Evolutionary conservation across 2,329 filamentous ascomycete species (phyloP).

Genomic region (Herpotrichia juniperi): DNA sequence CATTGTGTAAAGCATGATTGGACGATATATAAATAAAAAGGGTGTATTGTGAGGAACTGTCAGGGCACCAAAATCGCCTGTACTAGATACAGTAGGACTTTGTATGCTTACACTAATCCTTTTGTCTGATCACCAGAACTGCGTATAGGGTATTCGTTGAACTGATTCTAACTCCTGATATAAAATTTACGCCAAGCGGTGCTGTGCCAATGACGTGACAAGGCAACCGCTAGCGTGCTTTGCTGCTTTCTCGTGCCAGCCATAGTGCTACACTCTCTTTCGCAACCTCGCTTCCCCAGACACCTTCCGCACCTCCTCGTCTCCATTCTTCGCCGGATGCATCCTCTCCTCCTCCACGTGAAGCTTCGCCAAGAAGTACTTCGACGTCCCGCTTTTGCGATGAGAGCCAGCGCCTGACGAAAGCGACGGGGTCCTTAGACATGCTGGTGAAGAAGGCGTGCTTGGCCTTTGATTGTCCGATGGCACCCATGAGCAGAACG

Average conservation of each 20-base stretch:
- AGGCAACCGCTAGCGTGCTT: constrained; percentile 34
- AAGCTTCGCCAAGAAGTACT: constrained; percentile 82
- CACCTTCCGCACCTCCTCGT: constrained; percentile 64
- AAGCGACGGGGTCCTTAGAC: constrained; percentile 80
- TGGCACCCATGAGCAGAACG: constrained; percentile 79
- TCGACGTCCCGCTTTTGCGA: constrained; percentile 91
- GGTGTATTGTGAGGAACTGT: too few species aligned
- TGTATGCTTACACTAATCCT: too few species aligned
- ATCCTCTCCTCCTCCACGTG: constrained; percentile 59
- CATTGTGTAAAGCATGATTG: too few species aligned
- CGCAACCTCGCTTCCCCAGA: constrained; percentile 68
- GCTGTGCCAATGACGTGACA: background rate
- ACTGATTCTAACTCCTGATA: too few species aligned
- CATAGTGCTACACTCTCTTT: constrained; percentile 67
- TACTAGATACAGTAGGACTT: too few species aligned
- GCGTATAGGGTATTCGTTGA: too few species aligned
- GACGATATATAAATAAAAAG: too few species aligned
- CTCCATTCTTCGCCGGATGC: constrained; percentile 72
- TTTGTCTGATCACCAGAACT: too few species aligned
- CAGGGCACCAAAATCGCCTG: too few species aligned
- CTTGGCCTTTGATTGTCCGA: constrained; percentile 85
- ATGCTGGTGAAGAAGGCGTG: constrained; percentile 85
- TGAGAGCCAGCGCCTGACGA: constrained; percentile 85
- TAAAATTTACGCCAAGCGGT: too few species aligned
- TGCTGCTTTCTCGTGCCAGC: constrained; percentile 53